Percentiles rank a stretch among this genome's conserved stretches.
phyloP scores from a whole-genome alignment of 768 basidiomycete species.

The Pholiota microspora region DNA sequence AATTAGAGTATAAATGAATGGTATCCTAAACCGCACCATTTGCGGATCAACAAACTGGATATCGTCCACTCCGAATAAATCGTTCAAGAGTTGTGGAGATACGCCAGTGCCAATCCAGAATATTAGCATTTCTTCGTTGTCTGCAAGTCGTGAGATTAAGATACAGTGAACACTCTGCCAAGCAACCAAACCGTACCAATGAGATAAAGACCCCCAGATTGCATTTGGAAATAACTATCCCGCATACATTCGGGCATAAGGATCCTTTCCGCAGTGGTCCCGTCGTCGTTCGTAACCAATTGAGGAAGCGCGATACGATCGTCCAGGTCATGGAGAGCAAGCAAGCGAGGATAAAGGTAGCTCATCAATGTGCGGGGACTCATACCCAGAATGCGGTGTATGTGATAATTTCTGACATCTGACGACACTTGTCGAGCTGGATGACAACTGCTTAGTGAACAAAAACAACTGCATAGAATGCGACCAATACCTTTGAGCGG shows the following conservation, averaged over 20 bases:
- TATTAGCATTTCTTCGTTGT: slow-evolving; percentile 48
- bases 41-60: slow-evolving; percentile 63
- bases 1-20: not conserved
- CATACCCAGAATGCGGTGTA: slow-evolving; percentile 72
- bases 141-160: slow-evolving; percentile 5
- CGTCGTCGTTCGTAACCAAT: slow-evolving; percentile 20
- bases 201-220: slow-evolving; percentile 87
- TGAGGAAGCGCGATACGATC: slow-evolving; percentile 71
- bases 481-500: slow-evolving; percentile 77
- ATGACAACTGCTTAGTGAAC: not conserved
- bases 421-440: slow-evolving; percentile 83
- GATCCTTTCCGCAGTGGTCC: slow-evolving; percentile 50
- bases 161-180: not conserved
- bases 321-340: slow-evolving; percentile 85
- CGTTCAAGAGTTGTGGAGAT: slow-evolving; percentile 77
- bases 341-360: slow-evolving; percentile 82
- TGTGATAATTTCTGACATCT: slow-evolving; percentile 89
- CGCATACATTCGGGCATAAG: slow-evolving; percentile 78
- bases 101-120: slow-evolving; percentile 88
- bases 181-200: slow-evolving; percentile 56
- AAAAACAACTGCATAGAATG: not conserved
- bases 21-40: slow-evolving; percentile 55
- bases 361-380: slow-evolving; percentile 69
- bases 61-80: slow-evolving; percentile 85
- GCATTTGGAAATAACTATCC: slow-evolving; percentile 83